Evolutionary conservation across 371 early-diverging fungal genomes (phyloP), one percentile per base, ranked within the genome.

Genomic region (Dichotomocladium elegans): DNA sequence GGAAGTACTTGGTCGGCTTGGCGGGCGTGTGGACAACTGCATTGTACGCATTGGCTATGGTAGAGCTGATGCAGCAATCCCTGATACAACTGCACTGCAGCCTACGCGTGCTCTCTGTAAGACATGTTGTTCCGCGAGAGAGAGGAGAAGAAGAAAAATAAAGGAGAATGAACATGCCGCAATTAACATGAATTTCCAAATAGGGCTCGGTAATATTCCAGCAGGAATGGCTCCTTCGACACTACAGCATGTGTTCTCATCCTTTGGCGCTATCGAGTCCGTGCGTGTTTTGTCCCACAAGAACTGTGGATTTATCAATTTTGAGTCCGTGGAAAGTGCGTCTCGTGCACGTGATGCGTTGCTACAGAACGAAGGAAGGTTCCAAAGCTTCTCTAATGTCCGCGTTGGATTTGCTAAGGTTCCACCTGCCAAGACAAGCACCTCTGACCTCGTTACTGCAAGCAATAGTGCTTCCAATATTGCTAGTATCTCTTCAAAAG

Each of bases 261-360:
- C 73, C n/a, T 96, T 82, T 70, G 98, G 98, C 24, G 59, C 79
- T 0, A 89, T 98, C 43, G 98, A 98, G 66, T 94, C 95, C 5
- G 92, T 92, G 17, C 86, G 98, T 9, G 94, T 98, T 1, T 65
- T 96, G 57, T 88, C 93, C 3, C 96, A 95, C 74, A 98, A 98
- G 67, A 95, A 92, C 65, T 98, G 96, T 64, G 97, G 95, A 0
- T 98, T 98, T 66, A 92, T 98, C 60, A 96, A 96, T 72, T 98
- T 95, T 74, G 88, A 87, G 24, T 69, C 68, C 27, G 77, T 89
- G 21, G 93, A 92, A 29, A 94, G 93, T 58, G 95, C 99, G 1
- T 82, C 93, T 31, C 77, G 80, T 21, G 97, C 97, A 22, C 86
- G 89, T 57, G 86, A 89, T 55, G 85, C 84, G 15, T 83, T 95